These are phyloP conservation scores for Rhizophora apiculata DNA, from an alignment of 345 rosid genomes.

Conservation along the genomic window DNA sequence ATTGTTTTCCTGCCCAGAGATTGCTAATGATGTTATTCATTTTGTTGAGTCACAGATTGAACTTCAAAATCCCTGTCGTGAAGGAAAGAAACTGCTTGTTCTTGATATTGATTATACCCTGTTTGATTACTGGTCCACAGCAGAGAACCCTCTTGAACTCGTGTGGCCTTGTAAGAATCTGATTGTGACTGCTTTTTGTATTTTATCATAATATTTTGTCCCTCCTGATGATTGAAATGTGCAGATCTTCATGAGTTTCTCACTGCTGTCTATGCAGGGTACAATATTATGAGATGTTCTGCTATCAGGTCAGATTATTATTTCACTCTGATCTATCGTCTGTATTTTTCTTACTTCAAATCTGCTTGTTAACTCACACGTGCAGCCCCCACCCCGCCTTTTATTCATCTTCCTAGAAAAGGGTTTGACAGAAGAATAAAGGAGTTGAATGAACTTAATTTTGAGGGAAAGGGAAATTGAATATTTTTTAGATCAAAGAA, in stretches of 20 bases:
- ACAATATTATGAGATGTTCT: constrained; percentile 96
- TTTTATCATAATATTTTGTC: not conserved
- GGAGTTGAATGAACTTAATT: too few relatives aligned
- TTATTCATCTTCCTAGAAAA: too few relatives aligned
- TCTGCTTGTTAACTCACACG: not conserved
- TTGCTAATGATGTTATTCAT: not conserved
- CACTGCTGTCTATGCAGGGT: constrained; percentile 79
- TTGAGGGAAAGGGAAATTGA: too few relatives aligned
- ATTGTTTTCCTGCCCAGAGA: not conserved
- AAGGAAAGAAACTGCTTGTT: constrained; percentile 89
- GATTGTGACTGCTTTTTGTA: not conserved
- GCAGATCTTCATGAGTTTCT: constrained; percentile 98
- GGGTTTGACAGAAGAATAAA: too few relatives aligned
- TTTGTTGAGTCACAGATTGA: constrained; percentile 50
- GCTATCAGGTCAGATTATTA: constrained; percentile 64
- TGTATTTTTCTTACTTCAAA: not conserved
- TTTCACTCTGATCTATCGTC: constrained; percentile 1
- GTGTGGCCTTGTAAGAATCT: constrained; percentile 83
- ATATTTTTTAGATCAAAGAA: not conserved
- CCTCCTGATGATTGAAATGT: constrained; percentile 16
- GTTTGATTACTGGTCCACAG: constrained; percentile 90
- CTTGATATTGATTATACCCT: constrained; percentile 94
- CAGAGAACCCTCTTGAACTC: constrained; percentile 85
- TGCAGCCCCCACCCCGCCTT: too few relatives aligned
- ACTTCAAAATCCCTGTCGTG: constrained; percentile 64